phyloP scores from a whole-genome alignment of 75 land plant genomes.

The Cryptomeria japonica region DNA sequence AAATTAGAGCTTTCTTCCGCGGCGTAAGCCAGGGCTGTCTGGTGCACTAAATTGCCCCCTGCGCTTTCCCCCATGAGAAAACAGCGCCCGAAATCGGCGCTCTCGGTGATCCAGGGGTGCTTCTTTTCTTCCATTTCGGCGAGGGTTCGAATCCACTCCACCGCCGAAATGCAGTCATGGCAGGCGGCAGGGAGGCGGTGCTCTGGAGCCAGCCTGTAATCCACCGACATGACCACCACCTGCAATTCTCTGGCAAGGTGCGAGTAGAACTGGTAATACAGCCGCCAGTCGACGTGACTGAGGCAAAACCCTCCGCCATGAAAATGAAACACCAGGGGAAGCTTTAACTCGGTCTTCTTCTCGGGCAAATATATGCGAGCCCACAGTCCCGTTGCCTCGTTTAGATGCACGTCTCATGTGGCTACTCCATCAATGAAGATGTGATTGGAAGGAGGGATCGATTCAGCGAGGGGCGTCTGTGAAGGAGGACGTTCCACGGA shows the following conservation, averaged over 20 bases:
- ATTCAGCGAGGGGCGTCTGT: neutral
- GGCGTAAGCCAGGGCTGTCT: slow-evolving; percentile 11
- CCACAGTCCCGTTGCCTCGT: slow-evolving; percentile 6
- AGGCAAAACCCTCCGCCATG: slow-evolving; percentile 46
- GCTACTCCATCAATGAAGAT: slow-evolving; percentile 7
- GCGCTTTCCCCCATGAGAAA: slow-evolving; percentile 43
- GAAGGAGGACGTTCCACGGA: neutral
- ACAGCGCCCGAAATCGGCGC: slow-evolving; percentile 21
- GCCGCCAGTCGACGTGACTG: slow-evolving; percentile 10
- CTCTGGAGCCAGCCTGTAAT: slow-evolving; percentile 50
- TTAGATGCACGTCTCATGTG: neutral
- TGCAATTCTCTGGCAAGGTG: neutral
- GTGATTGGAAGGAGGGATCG: neutral
- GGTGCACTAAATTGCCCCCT: slow-evolving; percentile 42
- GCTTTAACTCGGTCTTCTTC: neutral
- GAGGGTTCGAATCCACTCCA: slow-evolving; percentile 28
- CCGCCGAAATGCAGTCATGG: slow-evolving; percentile 20
- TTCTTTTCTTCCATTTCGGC: neutral
- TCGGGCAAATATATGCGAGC: slow-evolving; percentile 4
- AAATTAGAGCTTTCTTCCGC: slow-evolving; percentile 14
- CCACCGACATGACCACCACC: slow-evolving; percentile 34
- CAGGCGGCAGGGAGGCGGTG: slow-evolving; percentile 29
- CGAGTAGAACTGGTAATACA: slow-evolving; percentile 28
- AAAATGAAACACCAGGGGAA: slow-evolving; percentile 43
- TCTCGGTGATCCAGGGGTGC: neutral